phyloP scores from a whole-genome alignment of 73 alveolate genomes.

The Stentor roeselii region DNA sequence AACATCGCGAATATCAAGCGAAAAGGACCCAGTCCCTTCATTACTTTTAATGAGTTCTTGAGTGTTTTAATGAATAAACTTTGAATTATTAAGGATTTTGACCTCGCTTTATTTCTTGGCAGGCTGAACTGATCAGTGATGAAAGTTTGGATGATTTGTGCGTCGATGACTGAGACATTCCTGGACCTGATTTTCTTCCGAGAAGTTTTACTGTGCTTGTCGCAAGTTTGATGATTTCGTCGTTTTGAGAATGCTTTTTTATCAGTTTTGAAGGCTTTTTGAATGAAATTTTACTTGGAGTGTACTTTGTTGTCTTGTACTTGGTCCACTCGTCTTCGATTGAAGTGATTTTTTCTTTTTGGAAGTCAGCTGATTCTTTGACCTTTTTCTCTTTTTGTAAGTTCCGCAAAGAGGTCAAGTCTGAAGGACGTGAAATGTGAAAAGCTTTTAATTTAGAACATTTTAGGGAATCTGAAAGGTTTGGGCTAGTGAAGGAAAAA shows the following conservation, averaged over 20 bases:
- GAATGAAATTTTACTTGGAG: neutral
- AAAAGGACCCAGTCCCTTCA: neutral
- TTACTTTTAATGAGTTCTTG: neutral
- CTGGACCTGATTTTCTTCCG: neutral
- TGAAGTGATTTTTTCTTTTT: neutral
- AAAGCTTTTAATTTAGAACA: neutral
- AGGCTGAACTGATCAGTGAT: neutral
- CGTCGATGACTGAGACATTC: neutral
- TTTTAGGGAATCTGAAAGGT: neutral
- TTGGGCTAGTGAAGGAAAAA: neutral
- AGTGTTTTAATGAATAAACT: too few relatives aligned
- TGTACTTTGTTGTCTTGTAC: neutral
- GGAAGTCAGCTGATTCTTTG: neutral
- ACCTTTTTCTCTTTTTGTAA: neutral
- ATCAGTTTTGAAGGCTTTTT: neutral
- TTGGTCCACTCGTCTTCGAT: neutral
- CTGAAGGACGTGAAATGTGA: neutral
- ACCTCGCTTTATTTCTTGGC: too few relatives aligned
- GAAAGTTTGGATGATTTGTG: neutral
- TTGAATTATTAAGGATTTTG: too few relatives aligned
- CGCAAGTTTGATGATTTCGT: neutral
- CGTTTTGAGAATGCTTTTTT: neutral
- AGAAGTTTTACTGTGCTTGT: neutral
- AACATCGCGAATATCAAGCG: neutral
- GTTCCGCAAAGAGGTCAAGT: neutral